A percentile compares a stretch with the other conserved stretches of the same genome.
phyloP scores from a whole-genome alignment of 768 basidiomycete genomes.

The Amanita rubescens region DNA sequence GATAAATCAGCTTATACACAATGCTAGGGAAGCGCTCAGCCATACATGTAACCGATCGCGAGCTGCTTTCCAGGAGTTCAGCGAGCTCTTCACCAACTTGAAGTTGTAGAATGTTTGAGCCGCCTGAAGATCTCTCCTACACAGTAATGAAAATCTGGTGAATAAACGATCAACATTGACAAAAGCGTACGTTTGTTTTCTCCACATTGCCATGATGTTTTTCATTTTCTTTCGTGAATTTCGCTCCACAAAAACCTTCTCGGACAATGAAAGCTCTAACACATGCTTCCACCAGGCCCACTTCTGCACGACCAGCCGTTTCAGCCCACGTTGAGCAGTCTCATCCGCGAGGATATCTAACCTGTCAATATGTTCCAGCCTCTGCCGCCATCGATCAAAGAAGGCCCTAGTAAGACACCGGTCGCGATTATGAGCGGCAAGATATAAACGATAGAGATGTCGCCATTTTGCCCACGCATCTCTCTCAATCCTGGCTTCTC shows the following conservation, averaged over 20 bases:
- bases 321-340: conserved; percentile 31
- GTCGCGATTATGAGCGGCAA: conserved; percentile 45
- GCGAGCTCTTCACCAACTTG: conserved; percentile 34
- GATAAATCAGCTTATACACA: background rate
- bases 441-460: conserved; percentile 41
- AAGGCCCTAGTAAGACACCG: conserved; percentile 35
- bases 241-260: conserved; percentile 35
- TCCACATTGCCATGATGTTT: conserved; percentile 49
- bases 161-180: background rate
- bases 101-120: conserved; percentile 38
- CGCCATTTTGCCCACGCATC: conserved; percentile 66
- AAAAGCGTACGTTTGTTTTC: conserved; percentile 25
- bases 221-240: conserved; percentile 42
- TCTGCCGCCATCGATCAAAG: conserved; percentile 48
- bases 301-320: conserved; percentile 27
- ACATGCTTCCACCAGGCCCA: conserved; percentile 57
- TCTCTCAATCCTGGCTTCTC: conserved; percentile 43
- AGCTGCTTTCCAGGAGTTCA: conserved; percentile 51
- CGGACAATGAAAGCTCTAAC: conserved; percentile 35
- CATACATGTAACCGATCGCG: conserved; percentile 44
- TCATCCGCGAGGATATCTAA: conserved; percentile 46
- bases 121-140: conserved; percentile 36
- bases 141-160: background rate
- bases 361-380: conserved; percentile 30
- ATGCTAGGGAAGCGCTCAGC: conserved; percentile 6